Conservation (phyloP, 305 asterid species). For the Plantago rigida region DNA sequence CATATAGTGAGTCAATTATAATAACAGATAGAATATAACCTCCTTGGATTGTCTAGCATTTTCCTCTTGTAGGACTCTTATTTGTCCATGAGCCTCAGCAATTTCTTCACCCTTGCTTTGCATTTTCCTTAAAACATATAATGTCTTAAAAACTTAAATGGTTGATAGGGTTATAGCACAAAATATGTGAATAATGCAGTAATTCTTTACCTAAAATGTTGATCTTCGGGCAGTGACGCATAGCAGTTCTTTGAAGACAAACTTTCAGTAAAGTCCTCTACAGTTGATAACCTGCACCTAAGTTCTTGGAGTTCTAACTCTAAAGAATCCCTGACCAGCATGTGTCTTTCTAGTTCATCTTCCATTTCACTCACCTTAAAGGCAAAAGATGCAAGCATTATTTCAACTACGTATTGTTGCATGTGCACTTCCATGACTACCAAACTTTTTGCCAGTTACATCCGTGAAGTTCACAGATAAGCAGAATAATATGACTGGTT, state of each 20-base stretch:
- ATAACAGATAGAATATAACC: constrained; percentile 34
- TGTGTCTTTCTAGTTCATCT: constrained; percentile 57
- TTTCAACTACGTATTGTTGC: constrained; percentile 16
- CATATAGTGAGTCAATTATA: constrained; percentile 4
- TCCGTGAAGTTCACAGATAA: not conserved
- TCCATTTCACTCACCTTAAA: constrained; percentile 77
- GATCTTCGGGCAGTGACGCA: constrained; percentile 36
- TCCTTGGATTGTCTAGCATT: constrained; percentile 55
- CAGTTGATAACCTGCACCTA: constrained; percentile 51
- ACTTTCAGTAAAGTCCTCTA: constrained; percentile 58
- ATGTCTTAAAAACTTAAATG: constrained; percentile 13
- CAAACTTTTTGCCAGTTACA: not conserved
- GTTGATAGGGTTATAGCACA: constrained; percentile 21
- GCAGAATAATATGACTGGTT: constrained; percentile 5
- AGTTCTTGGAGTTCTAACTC: constrained; percentile 67
- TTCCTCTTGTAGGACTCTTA: constrained; percentile 55
- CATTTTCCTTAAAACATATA: constrained; percentile 33
- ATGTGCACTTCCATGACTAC: constrained; percentile 5
- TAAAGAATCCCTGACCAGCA: constrained; percentile 47
- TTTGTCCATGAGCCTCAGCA: constrained; percentile 41
- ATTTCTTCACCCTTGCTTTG: constrained; percentile 39
- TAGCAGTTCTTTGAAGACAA: constrained; percentile 40
- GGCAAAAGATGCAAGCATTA: constrained; percentile 14
- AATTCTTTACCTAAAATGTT: constrained; percentile 43
- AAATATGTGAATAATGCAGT: constrained; percentile 13